Evolutionary conservation across 2,329 filamentous ascomycete genomes (phyloP), one percentile per base, ranked within the genome.

Genomic region (Trichoderma simmonsii): DNA sequence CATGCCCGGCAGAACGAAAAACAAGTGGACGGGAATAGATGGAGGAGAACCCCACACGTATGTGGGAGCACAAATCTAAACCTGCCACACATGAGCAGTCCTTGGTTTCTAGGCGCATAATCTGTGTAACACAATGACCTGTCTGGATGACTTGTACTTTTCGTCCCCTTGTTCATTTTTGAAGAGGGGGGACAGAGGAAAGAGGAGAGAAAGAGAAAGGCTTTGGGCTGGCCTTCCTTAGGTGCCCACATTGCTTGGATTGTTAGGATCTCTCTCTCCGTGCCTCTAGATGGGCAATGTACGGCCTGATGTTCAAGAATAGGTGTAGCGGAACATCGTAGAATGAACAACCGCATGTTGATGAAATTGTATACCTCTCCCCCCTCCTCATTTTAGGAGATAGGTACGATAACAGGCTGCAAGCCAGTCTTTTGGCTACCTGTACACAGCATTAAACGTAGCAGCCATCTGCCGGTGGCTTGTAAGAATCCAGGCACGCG

Each of bases 51-150:
- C 65, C 65, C 54, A 43, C 54, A 59, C n/a, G 24, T 7, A 30
- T 60, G 51, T 15, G 54, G 54, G 26, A 68, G 54, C 54, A 59
- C 51, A 59, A 68, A 60, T 68, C 51, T 68, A 60, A 32, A 14
- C n/a, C 65, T 43, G 54, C 54, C 54, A 59, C 54, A 60, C 54
- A 64, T 18, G 34, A 68, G 51, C 12, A 9, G 65, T 32, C 26
- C 34, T 68, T 60, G 34, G 54, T 43, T 26, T 28, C 57, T 59
- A 18, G 65, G 65, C 54, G 65, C 65, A 60, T 68, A 68, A 67
- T 7, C n/a, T 59, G 65, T 43, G 65, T 68, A 59, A 68, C 65
- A 32, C 65, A 68, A 30, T 32, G 34, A 60, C 54, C 48, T 59
- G 54, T 18, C 51, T 26, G 34, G 54, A 15, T 43, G 26, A 51